These are phyloP conservation scores for Trichaptum fuscoviolaceum DNA, from an alignment of 768 basidiomycete genomes.

Conservation along the genomic window DNA sequence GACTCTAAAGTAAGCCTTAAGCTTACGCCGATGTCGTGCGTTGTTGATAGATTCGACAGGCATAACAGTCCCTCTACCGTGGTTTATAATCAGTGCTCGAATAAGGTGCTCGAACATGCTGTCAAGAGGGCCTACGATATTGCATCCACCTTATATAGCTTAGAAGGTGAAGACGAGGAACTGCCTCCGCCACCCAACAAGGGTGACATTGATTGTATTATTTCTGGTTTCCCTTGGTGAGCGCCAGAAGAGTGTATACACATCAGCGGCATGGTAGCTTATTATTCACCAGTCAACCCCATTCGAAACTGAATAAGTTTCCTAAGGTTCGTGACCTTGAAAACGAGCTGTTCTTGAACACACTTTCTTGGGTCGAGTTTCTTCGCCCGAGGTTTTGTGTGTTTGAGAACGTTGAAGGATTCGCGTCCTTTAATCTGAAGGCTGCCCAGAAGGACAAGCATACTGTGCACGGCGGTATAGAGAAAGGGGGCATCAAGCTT, in stretches of 20 bases:
- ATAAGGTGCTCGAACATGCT: conserved; percentile 52
- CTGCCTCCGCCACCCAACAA: conserved; percentile 45
- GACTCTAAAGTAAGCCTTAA: conserved; percentile 49
- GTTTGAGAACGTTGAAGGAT: conserved; percentile 53
- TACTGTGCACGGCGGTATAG: conserved; percentile 55
- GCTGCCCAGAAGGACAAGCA: conserved; percentile 35
- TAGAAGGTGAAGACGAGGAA: conserved; percentile 27
- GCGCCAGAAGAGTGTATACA: conserved; percentile 5
- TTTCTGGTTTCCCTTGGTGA: conserved; percentile 76
- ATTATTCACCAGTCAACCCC: conserved; percentile 54
- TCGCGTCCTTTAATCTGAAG: conserved; percentile 38
- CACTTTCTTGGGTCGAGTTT: conserved; percentile 46
- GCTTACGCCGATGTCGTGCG: conserved; percentile 8
- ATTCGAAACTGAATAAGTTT: conserved; percentile 69
- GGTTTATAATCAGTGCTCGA: conserved; percentile 71
- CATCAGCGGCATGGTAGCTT: not conserved
- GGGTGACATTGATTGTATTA: conserved; percentile 54
- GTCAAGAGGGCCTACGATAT: conserved; percentile 47
- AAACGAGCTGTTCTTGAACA: conserved; percentile 62
- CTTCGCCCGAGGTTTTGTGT: conserved; percentile 37
- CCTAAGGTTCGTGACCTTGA: conserved; percentile 62
- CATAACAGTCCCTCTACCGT: conserved; percentile 45
- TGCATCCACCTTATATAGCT: conserved; percentile 30
- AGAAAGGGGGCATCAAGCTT: conserved; percentile 73
- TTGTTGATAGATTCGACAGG: conserved; percentile 25